A percentile compares a stretch with the other conserved stretches of the same genome.
Conservation (phyloP, 108 stramenopile species). For the Asterionellopsis glacialis region DNA sequence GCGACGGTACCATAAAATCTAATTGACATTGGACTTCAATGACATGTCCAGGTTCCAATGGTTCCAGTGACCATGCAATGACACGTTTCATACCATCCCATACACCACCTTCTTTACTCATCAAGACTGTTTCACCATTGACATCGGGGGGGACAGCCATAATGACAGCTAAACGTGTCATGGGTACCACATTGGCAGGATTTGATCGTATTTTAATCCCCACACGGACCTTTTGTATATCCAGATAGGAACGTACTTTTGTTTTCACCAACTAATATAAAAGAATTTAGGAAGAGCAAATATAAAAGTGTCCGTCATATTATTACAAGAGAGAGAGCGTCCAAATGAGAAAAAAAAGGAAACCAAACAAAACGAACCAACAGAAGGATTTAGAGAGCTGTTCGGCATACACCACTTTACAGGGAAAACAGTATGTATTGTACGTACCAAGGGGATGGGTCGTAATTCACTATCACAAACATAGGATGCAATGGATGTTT, state of each 20-base stretch:
- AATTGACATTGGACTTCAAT: constrained; percentile 48
- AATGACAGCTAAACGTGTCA: constrained; percentile 38
- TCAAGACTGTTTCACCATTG: constrained; percentile 28
- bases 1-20: not conserved
- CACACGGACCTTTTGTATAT: constrained; percentile 15
- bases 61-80: constrained; percentile 27
- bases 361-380: too few relatives aligned
- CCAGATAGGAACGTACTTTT: constrained; percentile 20
- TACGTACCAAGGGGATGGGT: constrained; percentile 57
- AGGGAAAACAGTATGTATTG: not conserved
- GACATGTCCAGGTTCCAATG: constrained; percentile 34
- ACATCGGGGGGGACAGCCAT: constrained; percentile 52
- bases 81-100: constrained; percentile 64
- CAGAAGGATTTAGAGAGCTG: too few relatives aligned
- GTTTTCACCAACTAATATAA: constrained; percentile 39
- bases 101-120: constrained; percentile 38
- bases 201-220: constrained; percentile 57
- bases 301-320: not conserved
- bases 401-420: not conserved
- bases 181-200: constrained; percentile 27
- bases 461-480: constrained; percentile 27
- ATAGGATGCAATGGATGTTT: constrained; percentile 29
- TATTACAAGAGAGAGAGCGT: too few relatives aligned
- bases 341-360: too few relatives aligned
- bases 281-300: not conserved